Evolutionary conservation across 2,329 filamentous ascomycete species (phyloP), one percentile per base, ranked within the genome.

Genomic region (Fusarium devonianum): DNA sequence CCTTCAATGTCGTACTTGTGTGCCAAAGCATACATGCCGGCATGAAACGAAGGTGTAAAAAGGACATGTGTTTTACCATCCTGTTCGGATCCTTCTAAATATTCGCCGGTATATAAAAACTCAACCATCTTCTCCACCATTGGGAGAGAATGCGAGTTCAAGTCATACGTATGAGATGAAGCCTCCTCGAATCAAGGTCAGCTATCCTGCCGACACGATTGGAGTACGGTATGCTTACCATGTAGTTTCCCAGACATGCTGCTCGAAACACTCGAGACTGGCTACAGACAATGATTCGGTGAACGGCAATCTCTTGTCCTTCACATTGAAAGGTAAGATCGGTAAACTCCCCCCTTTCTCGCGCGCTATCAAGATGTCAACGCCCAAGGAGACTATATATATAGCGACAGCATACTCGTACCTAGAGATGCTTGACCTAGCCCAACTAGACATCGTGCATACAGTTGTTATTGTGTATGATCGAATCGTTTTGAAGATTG

Each of bases 1-100:
- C 37, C 58, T 17, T 40, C 7, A 5, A 61, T 48, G 5, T 61
- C 41, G 14, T 58, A 61, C 16, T 59, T 48, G 6, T 61, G 50
- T 2, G 50, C 58, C 1, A 61, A 5, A 5, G 46, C 19, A 19
- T 47, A 46, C 46, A 62, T 50, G 2, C 38, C 17, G 1, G 34
- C 44, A 11, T 61, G 46, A 8, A n/a, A n/a, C n/a, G n/a, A n/a
- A n/a, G n/a, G n/a, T n/a, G n/a, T n/a, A n/a, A n/a, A n/a, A n/a
- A n/a, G n/a, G n/a, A n/a, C n/a, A n/a, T n/a, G n/a, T n/a, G n/a
- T n/a, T n/a, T n/a, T n/a, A n/a, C n/a, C n/a, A n/a, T 34, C 26
- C 11, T 23, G 14, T 28, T n/a, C 5, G 14, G 14, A 10, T 4
- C 33, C 18, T 4, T 23, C 18, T 2, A 10, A 28, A 6, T 49